phyloP scores from a whole-genome alignment of 176 grass and related monocot species.

The Oryza nivara region DNA sequence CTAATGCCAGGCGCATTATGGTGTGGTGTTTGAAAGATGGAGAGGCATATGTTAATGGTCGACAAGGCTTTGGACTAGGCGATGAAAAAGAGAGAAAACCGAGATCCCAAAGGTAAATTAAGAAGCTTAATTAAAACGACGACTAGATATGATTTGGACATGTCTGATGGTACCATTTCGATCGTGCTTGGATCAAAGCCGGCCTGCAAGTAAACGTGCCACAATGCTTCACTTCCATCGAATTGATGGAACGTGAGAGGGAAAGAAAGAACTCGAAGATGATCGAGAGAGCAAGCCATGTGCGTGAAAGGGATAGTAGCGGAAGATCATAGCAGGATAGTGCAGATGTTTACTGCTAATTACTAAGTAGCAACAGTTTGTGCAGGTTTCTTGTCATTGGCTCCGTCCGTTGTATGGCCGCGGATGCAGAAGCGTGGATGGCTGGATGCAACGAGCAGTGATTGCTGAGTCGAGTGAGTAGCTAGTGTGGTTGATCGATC shows the following conservation, averaged over 20 bases:
- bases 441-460: no score
- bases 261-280: neutral
- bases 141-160: neutral
- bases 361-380: neutral
- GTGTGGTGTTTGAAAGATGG: neutral
- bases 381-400: neutral
- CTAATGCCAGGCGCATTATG: neutral
- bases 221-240: neutral
- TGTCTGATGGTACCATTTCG: neutral
- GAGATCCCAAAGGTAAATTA: neutral
- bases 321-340: no score
- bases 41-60: neutral
- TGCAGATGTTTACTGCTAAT: no score
- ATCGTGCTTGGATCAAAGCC: neutral
- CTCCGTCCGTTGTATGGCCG: neutral
- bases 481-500: no score
- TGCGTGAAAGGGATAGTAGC: no score
- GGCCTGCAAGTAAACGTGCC: neutral
- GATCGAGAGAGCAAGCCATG: neutral
- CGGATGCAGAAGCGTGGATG: neutral
- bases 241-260: neutral
- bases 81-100: neutral
- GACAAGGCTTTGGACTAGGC: constrained; percentile 19
- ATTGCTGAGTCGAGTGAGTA: no score
- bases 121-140: neutral